These are phyloP conservation scores for Apophysomyces ossiformis DNA, from an alignment of 371 early-diverging fungal species.

Conservation along the genomic window DNA sequence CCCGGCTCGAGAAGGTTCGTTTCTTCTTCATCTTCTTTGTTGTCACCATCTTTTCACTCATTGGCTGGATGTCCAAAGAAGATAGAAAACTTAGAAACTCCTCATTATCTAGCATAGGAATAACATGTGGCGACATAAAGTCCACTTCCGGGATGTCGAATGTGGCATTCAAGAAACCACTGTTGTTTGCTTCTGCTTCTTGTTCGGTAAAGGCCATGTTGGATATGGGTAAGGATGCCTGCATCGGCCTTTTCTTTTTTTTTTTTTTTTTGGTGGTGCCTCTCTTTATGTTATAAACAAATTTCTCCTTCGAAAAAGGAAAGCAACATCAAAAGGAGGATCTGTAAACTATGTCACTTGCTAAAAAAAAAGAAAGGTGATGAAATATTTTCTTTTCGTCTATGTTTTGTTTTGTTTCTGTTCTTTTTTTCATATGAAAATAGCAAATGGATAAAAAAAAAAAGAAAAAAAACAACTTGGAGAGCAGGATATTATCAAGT, in stretches of 20 bases:
- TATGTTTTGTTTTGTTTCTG: background rate
- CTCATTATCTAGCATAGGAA: background rate
- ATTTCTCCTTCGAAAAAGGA: background rate
- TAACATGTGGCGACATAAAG: background rate
- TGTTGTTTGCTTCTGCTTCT: background rate
- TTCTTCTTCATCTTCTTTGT: background rate
- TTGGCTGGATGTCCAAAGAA: background rate
- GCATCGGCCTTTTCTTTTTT: background rate
- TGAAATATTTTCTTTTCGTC: too few species aligned
- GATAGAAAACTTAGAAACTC: background rate
- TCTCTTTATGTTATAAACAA: conserved; percentile 2
- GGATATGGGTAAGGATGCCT: background rate
- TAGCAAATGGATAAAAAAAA: background rate
- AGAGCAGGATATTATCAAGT: background rate
- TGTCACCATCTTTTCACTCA: background rate
- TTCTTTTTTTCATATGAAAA: conserved; percentile 4
- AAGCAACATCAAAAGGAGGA: conserved; percentile 1
- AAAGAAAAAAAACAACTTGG: too few species aligned
- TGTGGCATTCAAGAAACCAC: background rate
- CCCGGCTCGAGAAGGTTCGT: conserved; percentile 6
- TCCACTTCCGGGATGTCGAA: background rate
- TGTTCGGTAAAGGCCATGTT: background rate
- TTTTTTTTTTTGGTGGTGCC: too few species aligned
- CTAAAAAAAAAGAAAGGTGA: background rate
- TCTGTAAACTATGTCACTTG: background rate